Percentiles rank a stretch among this genome's conserved stretches.
phyloP scores from a whole-genome alignment of 2,329 filamentous ascomycete species.

The Phoma herbarum region DNA sequence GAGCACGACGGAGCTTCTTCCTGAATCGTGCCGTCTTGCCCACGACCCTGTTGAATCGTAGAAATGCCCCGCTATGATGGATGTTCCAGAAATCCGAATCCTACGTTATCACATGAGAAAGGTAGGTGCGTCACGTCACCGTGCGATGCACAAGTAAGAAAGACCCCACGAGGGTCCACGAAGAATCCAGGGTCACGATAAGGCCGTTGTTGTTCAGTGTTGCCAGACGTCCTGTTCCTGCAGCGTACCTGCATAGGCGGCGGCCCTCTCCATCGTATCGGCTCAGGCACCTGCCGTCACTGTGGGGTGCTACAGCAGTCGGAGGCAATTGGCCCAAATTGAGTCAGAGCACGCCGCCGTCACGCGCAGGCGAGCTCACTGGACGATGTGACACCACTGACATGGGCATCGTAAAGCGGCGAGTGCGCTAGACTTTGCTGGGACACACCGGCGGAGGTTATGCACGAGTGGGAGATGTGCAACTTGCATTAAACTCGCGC shows the following conservation, averaged over 20 bases:
- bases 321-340: conserved; percentile 37
- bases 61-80: conserved; percentile 38
- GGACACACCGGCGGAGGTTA: conserved; percentile 38
- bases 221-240: conserved; percentile 48
- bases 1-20: conserved; percentile 35
- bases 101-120: conserved; percentile 21
- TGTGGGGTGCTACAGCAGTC: conserved; percentile 40
- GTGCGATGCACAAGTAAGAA: conserved; percentile 16
- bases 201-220: conserved; percentile 24
- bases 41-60: conserved; percentile 39
- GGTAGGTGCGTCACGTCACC: conserved; percentile 16
- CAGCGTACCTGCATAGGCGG: conserved; percentile 54
- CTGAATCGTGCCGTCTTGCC: conserved; percentile 42
- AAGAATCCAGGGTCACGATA: conserved; percentile 27
- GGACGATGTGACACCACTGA: conserved; percentile 30
- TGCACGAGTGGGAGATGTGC: conserved; percentile 43
- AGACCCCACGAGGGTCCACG: conserved; percentile 19
- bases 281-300: conserved; percentile 32
- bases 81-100: conserved; percentile 43
- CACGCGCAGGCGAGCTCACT: conserved; percentile 38
- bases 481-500: conserved; percentile 43
- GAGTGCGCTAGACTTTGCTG: conserved; percentile 29
- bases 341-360: conserved; percentile 43
- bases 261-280: conserved; percentile 33
- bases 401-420: conserved; percentile 40